Evolutionary conservation across 495 filamentous ascomycete genomes (phyloP), one percentile per base, ranked within the genome.

Genomic region (Neurospora sp.): DNA sequence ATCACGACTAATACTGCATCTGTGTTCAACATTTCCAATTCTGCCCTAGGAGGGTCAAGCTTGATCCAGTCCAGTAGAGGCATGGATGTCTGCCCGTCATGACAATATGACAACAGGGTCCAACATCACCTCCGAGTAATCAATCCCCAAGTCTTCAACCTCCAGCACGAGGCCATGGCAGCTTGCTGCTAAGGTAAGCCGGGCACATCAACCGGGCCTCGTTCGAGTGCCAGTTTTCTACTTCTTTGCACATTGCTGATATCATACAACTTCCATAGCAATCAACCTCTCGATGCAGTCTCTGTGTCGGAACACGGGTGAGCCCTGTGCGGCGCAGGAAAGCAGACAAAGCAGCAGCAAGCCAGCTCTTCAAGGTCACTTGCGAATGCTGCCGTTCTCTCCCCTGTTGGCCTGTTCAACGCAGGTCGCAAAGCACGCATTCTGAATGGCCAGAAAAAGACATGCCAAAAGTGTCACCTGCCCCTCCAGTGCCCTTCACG

Each of bases 381-480:
- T 10, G 42, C 42, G 18, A 20, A 46, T n/a, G 46, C 46, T 54
- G 46, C 46, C 20, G 5, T 20, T 14, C 8, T 27, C 49, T 60
- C 49, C 49, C 49, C 23, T 62, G 23, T 62, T 62, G 54, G 54
- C 54, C 6, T 62, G 54, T 62, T 62, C 14, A 62, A 62, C 54
- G 54, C 27, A 62, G 27, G 54, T 27, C 54, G 54, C 54, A 16
- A 69, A 40, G 8, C 60, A 69, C 42, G 74, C 69, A 70, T 41
- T 70, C 54, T 76, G 79, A 77, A 70, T 76, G 76, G 75, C 60
- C 41, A 76, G 69, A 37, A 71, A 62, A 44, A 18, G 70, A 37
- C 14, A 40, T 73, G 49, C 60, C 74, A 75, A 74, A 73, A 72
- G 76, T 75, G 79, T 80, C 79, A 81, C 72, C 74, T 79, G 78